Evolutionary conservation across 345 rosid genomes (phyloP).

Genomic region (Rhizophora apiculata): DNA sequence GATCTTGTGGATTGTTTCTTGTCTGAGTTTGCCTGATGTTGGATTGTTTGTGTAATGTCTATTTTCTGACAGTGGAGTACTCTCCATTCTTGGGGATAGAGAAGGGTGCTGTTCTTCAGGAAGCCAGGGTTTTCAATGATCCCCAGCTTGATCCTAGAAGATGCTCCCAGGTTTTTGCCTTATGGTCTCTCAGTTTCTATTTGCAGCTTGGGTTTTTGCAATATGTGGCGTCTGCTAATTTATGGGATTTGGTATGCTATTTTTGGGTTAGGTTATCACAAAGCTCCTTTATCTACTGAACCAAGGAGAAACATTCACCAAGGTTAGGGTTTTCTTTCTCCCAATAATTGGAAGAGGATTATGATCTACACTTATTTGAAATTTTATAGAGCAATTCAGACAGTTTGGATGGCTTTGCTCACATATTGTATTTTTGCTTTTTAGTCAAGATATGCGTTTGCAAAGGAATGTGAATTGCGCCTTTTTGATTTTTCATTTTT

Average conservation of each 20-base stretch:
- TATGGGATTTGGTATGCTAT: slow-evolving; percentile 10
- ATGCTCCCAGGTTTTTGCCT: slow-evolving; percentile 81
- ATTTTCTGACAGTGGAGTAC: slow-evolving; percentile 60
- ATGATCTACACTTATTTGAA: not conserved
- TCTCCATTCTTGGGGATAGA: slow-evolving; percentile 95
- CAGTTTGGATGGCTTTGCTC: not conserved
- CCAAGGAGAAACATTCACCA: slow-evolving; percentile 92
- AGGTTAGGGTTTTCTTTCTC: slow-evolving; percentile 41
- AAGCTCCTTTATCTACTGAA: slow-evolving; percentile 91
- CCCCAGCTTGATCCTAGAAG: slow-evolving; percentile 95
- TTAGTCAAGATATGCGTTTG: too few relatives aligned
- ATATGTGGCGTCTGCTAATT: not conserved
- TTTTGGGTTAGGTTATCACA: slow-evolving; percentile 67
- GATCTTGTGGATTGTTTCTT: not conserved
- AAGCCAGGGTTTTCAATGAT: slow-evolving; percentile 94
- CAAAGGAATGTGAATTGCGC: not conserved
- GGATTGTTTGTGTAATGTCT: slow-evolving; percentile 1
- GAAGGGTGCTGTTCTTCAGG: slow-evolving; percentile 98
- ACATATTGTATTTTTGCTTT: too few relatives aligned
- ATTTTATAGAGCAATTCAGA: not conserved
- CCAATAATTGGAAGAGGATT: slow-evolving; percentile 1
- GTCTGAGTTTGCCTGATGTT: not conserved
- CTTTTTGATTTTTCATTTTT: slow-evolving; percentile 12
- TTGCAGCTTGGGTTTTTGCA: not conserved
- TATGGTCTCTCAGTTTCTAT: slow-evolving; percentile 5